Conservation (phyloP, 768 basidiomycete species). For the Boletus sp. region DNA sequence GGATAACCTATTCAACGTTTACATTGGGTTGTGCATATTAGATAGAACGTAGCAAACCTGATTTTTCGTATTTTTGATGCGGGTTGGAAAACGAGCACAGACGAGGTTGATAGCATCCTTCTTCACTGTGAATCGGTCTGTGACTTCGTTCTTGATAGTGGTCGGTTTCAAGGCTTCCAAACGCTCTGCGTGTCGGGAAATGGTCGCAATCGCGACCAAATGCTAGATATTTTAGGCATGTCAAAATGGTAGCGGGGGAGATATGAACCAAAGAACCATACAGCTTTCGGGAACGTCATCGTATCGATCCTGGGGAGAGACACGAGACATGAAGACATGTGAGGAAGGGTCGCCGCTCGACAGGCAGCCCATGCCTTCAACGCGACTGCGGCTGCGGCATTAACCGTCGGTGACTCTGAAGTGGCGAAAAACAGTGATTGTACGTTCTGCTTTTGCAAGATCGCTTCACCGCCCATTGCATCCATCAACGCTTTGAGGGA, state of each 20-base stretch:
- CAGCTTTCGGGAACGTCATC: conserved; percentile 28
- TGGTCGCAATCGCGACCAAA: conserved; percentile 45
- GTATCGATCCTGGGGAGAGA: conserved; percentile 23
- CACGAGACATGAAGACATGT: conserved; percentile 17
- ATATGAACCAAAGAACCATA: conserved; percentile 14
- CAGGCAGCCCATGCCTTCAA: conserved; percentile 47
- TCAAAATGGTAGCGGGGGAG: background rate
- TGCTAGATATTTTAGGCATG: conserved; percentile 28
- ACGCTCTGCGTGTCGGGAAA: conserved; percentile 44
- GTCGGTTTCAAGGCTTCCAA: conserved; percentile 49
- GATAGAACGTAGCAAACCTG: conserved; percentile 37
- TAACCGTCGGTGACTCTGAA: conserved; percentile 16
- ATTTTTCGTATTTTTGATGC: conserved; percentile 35
- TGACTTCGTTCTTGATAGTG: conserved; percentile 42
- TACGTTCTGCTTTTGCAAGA: conserved; percentile 29
- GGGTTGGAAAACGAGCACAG: conserved; percentile 45
- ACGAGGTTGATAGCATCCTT: conserved; percentile 34
- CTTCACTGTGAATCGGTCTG: conserved; percentile 23
- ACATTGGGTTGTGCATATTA: background rate
- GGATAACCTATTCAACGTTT: conserved; percentile 14
- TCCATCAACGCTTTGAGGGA: conserved; percentile 36
- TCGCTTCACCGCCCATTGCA: conserved; percentile 38
- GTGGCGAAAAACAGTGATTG: conserved; percentile 29
- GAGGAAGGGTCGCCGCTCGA: conserved; percentile 30
- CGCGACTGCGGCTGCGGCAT: conserved; percentile 26